Base-by-base conservation (phyloP, 352 stramenopile genomes). In the Phytophthora chlamydospora region DNA sequence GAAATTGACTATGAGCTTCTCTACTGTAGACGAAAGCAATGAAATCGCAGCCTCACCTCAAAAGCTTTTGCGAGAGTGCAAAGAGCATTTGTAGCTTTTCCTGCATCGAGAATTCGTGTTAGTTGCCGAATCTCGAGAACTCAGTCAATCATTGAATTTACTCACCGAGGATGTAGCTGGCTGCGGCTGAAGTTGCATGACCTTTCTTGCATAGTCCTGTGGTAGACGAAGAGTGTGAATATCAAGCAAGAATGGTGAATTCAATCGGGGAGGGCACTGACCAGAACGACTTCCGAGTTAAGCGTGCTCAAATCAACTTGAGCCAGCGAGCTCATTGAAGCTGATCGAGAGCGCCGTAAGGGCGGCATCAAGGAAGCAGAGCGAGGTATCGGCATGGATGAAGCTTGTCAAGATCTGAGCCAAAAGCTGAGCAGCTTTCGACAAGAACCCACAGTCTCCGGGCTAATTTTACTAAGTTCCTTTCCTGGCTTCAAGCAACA, bases 51-150 rank as follows among this genome's bases (percentile, higher is more conserved):
- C 44, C 68, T 33, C 58, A 76, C 68, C 58, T 73, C 36, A 76
- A 40, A 34, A 76, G 41, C 46, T 76, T 76, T 42, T 76, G 64
- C 10, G 68, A 71, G 45, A 76, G 50, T 27, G 66, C 64, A 55
- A 76, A 76, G 10, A 76, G 50, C 68, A 76, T 76, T 53, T 76
- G 64, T 19, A 76, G 17, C 40, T 76, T 76, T 27, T 73, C 68
- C 68, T 76, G 45, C 14, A 50, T 21, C 31, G 35, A 49, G 13
- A 32, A 0, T 42, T 34, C 16, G n/a, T 21, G 13, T 17, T 13
- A 35, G 8, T 11, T 56, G 21, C 34, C 8, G 10, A 41, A 34
- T 7, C 10, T 42, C 14, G 10, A 8, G 21, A 46, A 2, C 13
- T 3, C 47, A 3, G 39, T 27, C 19, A 40, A 29, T 9, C 13